Evolutionary conservation across 352 stramenopile genomes (phyloP).

Genomic region (Phytophthora parvispora): DNA sequence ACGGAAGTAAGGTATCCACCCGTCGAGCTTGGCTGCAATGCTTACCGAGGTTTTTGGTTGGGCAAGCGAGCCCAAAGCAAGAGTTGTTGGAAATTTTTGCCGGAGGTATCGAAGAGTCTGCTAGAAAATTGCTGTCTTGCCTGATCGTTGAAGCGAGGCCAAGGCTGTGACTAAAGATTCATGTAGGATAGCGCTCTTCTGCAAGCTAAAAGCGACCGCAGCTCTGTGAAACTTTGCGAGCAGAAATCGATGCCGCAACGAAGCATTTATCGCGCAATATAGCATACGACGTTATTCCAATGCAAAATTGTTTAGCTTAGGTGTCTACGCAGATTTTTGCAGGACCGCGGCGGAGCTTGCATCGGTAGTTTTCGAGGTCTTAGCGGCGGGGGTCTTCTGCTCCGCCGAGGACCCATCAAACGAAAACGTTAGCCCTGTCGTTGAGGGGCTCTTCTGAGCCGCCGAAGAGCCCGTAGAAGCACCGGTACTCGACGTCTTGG

Average conservation of each 20-base stretch:
- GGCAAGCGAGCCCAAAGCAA: not conserved
- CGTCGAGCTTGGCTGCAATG: too few species aligned
- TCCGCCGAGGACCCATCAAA: slow-evolving; percentile 22
- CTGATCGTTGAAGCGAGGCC: not conserved
- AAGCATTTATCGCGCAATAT: not conserved
- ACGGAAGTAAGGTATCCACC: too few species aligned
- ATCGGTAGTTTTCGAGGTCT: slow-evolving; percentile 1
- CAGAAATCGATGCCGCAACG: not conserved
- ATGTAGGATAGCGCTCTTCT: too few species aligned
- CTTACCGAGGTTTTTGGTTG: too few species aligned
- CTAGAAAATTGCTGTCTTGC: too few species aligned
- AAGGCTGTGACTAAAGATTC: too few species aligned
- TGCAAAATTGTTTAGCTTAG: not conserved
- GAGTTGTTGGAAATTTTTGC: not conserved
- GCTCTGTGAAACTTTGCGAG: too few species aligned
- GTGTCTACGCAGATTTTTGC: slow-evolving; percentile 8
- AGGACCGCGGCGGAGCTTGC: not conserved
- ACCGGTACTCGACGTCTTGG: slow-evolving; percentile 6
- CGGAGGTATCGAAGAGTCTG: too few species aligned
- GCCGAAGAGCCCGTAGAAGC: slow-evolving; percentile 4
- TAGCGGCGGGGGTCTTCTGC: slow-evolving; percentile 1
- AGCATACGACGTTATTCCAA: not conserved
- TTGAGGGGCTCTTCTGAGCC: slow-evolving; percentile 10
- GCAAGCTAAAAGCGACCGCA: too few species aligned
- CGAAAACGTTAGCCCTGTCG: slow-evolving; percentile 20